Base-by-base conservation (phyloP, 1,284 basidiomycete species). In the Meira miltonrushii region DNA sequence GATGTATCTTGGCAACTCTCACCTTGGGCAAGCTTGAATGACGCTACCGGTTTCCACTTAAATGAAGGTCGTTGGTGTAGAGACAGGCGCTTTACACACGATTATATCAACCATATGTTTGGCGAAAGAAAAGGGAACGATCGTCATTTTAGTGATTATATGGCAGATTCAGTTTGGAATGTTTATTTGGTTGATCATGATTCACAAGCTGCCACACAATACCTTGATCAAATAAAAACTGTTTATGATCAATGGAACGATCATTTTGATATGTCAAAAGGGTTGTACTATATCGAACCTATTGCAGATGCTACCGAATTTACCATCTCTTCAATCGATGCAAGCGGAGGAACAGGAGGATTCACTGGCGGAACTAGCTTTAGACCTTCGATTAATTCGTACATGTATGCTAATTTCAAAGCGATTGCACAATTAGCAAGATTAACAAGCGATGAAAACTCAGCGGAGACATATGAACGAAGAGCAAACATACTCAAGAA, bases 301-400 rank as follows among this genome's bases (percentile, higher is more conserved):
- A 19, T 58, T 39, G 23, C n/a, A n/a, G 56, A 58, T 37, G 56
- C 56, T 8, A 58, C 56, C 13, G 56, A 58, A 54, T 58, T 55
- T 39, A 58, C 56, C 17, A 53, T 58, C 46, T 6, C 46, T 15
- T 55, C 52, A 12, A 58, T 58, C 47, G 56, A 51, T 46, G 56
- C 56, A 12, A 23, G 17, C 23, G 56, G 56, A 5, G 56, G 50
- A n/a, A 17, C 5, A 21, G 56, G 54, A 33, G 56, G 56, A 13
- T 58, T 58, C 37, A 10, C 2, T 17, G 56, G 56, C 17, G 56
- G 56, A n/a, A 11, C 33, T 1, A 39, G 50, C 11, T 58, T 58
- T 19, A 58, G 56, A 38, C 56, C 56, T 15, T 41, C 39, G n/a
- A 58, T 58, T n/a, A 58, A 58, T 39, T 54, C 56, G 3, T 58